Conservation (phyloP, 2,329 filamentous ascomycete genomes). For the Nothophaeocryptopus gaeumannii region DNA sequence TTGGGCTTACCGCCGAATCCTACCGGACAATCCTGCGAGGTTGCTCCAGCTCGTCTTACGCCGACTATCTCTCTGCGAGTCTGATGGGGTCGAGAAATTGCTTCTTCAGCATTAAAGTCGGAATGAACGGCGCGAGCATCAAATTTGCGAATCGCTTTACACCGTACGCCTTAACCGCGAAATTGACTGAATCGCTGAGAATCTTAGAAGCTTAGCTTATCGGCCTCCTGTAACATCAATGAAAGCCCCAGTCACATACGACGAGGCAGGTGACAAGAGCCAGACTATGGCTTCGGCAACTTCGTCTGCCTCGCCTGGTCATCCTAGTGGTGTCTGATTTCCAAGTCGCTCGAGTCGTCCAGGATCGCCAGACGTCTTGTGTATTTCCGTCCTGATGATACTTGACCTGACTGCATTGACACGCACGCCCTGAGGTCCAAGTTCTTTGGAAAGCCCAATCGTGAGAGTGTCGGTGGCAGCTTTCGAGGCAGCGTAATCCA, state of each 20-base stretch:
- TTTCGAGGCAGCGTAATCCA: slow-evolving; percentile 32
- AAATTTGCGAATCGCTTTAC: too few species aligned
- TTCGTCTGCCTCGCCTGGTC: slow-evolving; percentile 28
- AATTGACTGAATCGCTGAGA: too few species aligned
- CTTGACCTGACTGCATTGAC: slow-evolving; percentile 30
- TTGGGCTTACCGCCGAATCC: background rate
- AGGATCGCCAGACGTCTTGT: slow-evolving; percentile 25
- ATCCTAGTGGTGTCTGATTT: slow-evolving; percentile 23
- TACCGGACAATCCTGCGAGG: slow-evolving; percentile 1
- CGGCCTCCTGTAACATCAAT: slow-evolving; percentile 25
- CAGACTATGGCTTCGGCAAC: slow-evolving; percentile 32
- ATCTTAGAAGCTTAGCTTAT: background rate
- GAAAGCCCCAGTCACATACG: slow-evolving; percentile 23
- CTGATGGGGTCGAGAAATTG: too few species aligned
- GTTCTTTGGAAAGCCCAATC: slow-evolving; percentile 28
- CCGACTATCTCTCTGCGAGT: too few species aligned
- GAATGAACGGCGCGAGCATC: too few species aligned
- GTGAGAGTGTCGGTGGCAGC: slow-evolving; percentile 30
- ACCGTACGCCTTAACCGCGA: too few species aligned
- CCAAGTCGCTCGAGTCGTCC: slow-evolving; percentile 24
- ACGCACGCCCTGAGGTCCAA: slow-evolving; percentile 25
- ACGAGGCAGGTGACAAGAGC: slow-evolving; percentile 22
- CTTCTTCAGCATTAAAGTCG: too few species aligned
- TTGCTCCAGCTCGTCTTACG: too few species aligned
- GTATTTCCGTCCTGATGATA: slow-evolving; percentile 30